Percentiles rank a stretch among this genome's conserved stretches.
Evolutionary conservation across 169 alveolate species (phyloP).

Genomic region (Eimeria nieschulzi): DNA sequence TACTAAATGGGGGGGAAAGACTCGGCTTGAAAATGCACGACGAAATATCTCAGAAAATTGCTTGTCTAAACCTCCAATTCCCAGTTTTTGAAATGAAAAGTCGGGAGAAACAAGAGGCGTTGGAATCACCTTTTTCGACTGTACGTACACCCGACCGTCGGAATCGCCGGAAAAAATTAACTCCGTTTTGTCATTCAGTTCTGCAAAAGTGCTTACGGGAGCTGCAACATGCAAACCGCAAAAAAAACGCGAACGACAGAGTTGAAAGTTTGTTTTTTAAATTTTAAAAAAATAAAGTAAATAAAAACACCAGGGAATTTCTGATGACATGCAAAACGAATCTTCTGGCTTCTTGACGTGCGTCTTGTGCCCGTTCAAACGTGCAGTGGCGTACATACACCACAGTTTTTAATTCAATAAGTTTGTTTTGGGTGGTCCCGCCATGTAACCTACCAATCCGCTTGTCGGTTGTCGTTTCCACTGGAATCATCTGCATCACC

Average conservation of each 20-base stretch:
- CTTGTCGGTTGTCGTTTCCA: conserved; percentile 13
- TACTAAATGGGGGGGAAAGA: conserved; percentile 96
- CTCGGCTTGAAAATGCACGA: conserved; percentile 99
- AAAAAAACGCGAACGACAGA: too few relatives aligned
- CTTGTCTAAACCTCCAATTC: conserved; percentile 89
- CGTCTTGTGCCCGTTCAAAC: too few relatives aligned
- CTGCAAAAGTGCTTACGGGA: conserved; percentile 48
- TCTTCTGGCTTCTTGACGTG: too few relatives aligned
- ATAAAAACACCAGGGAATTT: too few relatives aligned
- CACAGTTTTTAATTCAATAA: too few relatives aligned
- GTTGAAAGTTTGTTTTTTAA: too few relatives aligned
- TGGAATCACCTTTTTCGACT: conserved; percentile 45
- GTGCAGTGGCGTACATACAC: too few relatives aligned
- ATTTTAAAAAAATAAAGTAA: too few relatives aligned
- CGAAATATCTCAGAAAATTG: conserved; percentile 92
- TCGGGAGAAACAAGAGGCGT: conserved; percentile 84
- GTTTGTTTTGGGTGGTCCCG: too few relatives aligned
- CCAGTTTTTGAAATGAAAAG: conserved; percentile 92
- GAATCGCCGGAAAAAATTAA: conserved; percentile 56
- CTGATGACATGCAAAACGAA: too few relatives aligned
- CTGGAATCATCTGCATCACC: conserved; percentile 19
- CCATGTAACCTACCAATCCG: background rate
- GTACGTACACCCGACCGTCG: conserved; percentile 73
- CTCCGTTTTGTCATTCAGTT: conserved; percentile 48
- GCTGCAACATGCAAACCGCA: background rate